phyloP scores from a whole-genome alignment of 305 asterid species.

The Vinca major region DNA sequence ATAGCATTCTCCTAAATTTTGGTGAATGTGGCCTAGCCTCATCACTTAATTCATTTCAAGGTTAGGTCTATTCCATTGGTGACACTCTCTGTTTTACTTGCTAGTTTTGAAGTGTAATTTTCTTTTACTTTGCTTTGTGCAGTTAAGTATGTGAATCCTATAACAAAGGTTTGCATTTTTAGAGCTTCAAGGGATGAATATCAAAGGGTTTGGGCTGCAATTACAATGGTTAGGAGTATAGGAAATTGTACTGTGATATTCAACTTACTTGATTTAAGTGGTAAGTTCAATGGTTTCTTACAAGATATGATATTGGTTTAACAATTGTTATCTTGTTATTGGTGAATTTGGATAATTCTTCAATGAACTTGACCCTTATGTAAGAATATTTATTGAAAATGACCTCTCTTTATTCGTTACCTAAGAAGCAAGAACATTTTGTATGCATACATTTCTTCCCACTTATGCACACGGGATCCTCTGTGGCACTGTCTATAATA shows the following conservation, averaged over 20 bases:
- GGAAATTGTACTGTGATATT: slow-evolving; percentile 73
- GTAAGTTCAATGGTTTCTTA: slow-evolving; percentile 24
- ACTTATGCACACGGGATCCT: no score
- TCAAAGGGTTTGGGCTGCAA: slow-evolving; percentile 68
- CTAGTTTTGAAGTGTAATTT: not conserved
- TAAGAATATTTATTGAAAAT: no score
- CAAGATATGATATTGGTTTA: no score
- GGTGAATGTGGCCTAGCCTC: slow-evolving; percentile 92
- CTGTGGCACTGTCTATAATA: no score
- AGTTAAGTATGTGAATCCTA: slow-evolving; percentile 87
- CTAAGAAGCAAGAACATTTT: no score
- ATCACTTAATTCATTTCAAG: slow-evolving; percentile 57
- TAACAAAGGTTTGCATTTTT: slow-evolving; percentile 63
- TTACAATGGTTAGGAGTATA: slow-evolving; percentile 61
- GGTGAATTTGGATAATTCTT: no score
- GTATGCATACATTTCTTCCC: no score
- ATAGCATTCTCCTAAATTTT: slow-evolving; percentile 59
- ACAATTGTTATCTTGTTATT: no score
- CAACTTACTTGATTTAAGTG: slow-evolving; percentile 77
- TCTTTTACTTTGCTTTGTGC: slow-evolving; percentile 14
- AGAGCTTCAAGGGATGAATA: slow-evolving; percentile 67
- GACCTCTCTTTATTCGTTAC: no score
- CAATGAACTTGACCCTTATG: no score
- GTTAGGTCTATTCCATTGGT: slow-evolving; percentile 23
- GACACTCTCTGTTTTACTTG: not conserved